Base-by-base conservation (phyloP, 768 basidiomycete species). In the Rhizopogon sp. region DNA sequence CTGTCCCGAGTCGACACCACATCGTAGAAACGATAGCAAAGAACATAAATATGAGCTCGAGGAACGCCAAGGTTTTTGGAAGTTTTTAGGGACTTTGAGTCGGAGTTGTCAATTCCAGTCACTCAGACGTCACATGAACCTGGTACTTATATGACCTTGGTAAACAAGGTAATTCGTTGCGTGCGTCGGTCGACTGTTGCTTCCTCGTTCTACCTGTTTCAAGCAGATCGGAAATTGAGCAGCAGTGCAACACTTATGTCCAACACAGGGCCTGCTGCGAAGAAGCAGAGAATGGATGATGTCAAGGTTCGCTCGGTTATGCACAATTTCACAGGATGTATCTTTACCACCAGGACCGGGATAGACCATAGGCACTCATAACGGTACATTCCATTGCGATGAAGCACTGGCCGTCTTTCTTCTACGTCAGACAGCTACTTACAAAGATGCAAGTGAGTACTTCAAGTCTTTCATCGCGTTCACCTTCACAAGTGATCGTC, bases 331-430 rank as follows among this genome's bases (percentile, higher is more conserved):
- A 44, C 33, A 33, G 9, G 25, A 33, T 22, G 16, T 47, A 53
- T 50, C 49, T 55, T 9, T 9, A 47, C 52, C 43, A 29, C 40
- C 16, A 37, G 22, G 45, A 14, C 14, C 22, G 37, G 43, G n/a
- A 25, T 50, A 93, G 90, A 72, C 84, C 40, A 96, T 98, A 64
- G 94, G 94, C 35, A 97, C 95, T 1, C 94, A 98, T 70, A 92
- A 88, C 56, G 95, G 95, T 16, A 93, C 93, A 0, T 98, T 98
- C 68, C 95, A 99, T 64, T 95, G 93, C 70, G 96, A 99, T 63
- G 96, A 99, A 73, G 93, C 94, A 0, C 80, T 98, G 33, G 97
- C 96, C 0, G 90, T 96, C 16, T 94, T 87, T 70, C 79, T 99
- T 59, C 77, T 99, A 31, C 84, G 84, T 47, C 83, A 83, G 62